Evolutionary conservation across 768 basidiomycete species (phyloP).

Genomic region (Boletus eberwhitei): DNA sequence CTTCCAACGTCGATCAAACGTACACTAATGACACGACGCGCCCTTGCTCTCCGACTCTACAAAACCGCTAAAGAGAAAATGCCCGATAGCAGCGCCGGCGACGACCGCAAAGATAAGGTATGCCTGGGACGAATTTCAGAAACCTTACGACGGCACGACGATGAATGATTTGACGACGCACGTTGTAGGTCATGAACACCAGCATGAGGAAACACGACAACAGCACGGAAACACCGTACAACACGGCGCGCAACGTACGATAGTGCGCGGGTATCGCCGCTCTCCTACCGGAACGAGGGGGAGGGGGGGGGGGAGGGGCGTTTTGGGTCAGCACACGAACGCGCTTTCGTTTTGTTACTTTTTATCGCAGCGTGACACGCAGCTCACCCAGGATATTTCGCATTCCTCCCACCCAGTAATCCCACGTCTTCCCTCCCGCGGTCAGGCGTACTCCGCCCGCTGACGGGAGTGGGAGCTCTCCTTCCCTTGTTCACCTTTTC

Average conservation of each 20-base stretch:
- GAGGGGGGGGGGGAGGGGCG: too few relatives aligned
- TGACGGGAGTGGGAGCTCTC: slow-evolving; percentile 40
- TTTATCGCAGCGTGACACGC: neutral
- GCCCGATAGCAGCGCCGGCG: slow-evolving; percentile 77
- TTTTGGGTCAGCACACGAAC: neutral
- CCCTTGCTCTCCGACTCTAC: slow-evolving; percentile 69
- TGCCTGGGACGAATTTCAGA: slow-evolving; percentile 45
- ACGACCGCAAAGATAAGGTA: slow-evolving; percentile 85
- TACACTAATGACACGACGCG: slow-evolving; percentile 71
- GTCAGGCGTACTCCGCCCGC: slow-evolving; percentile 41
- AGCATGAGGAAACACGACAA: slow-evolving; percentile 92
- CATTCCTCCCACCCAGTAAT: slow-evolving; percentile 46
- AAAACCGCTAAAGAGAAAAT: slow-evolving; percentile 68
- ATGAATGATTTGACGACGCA: slow-evolving; percentile 36
- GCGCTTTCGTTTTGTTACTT: neutral
- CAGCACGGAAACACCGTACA: slow-evolving; percentile 77
- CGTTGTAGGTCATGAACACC: slow-evolving; percentile 96
- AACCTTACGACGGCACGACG: neutral
- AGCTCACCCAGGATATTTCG: slow-evolving; percentile 41
- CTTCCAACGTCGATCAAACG: too few relatives aligned
- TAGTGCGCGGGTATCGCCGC: slow-evolving; percentile 21
- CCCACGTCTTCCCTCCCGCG: slow-evolving; percentile 52
- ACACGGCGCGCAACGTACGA: slow-evolving; percentile 55
- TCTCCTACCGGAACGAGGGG: neutral
- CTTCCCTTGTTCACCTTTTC: slow-evolving; percentile 44